Percentiles rank a stretch among this genome's conserved stretches.
Evolutionary conservation across 306 rosid species (phyloP).

Genomic region (Malus fusca): DNA sequence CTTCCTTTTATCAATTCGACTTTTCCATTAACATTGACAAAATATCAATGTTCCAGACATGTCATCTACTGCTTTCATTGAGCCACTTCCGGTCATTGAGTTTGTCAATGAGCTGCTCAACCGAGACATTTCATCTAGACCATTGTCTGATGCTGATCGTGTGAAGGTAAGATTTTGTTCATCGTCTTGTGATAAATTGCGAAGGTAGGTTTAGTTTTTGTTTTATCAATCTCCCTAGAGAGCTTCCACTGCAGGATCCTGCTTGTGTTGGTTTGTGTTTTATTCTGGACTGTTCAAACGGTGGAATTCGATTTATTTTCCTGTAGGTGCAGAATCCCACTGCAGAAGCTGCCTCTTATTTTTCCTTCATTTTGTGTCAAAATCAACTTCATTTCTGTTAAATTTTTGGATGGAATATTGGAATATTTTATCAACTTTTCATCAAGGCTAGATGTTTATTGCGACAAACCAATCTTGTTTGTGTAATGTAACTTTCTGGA

Average conservation of each 20-base stretch:
- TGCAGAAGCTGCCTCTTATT: background rate
- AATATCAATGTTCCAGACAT: constrained; percentile 52
- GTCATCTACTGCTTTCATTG: constrained; percentile 97
- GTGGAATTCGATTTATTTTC: background rate
- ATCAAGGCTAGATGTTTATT: background rate
- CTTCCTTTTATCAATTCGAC: background rate
- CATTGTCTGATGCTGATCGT: constrained; percentile 85
- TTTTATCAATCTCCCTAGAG: background rate
- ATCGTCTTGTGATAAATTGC: background rate
- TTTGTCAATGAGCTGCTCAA: constrained; percentile 73
- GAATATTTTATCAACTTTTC: background rate
- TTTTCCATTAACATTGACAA: background rate
- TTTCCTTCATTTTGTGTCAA: background rate
- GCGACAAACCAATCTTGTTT: background rate
- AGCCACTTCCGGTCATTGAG: constrained; percentile 80
- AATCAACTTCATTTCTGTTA: background rate
- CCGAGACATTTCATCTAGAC: constrained; percentile 70
- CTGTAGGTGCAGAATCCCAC: background rate
- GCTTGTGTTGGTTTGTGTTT: background rate
- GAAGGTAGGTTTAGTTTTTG: background rate
- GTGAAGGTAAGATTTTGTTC: constrained; percentile 56
- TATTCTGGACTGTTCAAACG: background rate
- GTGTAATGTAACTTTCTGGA: background rate
- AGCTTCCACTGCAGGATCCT: background rate
- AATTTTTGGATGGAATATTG: background rate